Percentiles rank a stretch among this genome's conserved stretches.
Evolutionary conservation across 164 flowering plant species (phyloP).

Genomic region (Aristolochia californica): DNA sequence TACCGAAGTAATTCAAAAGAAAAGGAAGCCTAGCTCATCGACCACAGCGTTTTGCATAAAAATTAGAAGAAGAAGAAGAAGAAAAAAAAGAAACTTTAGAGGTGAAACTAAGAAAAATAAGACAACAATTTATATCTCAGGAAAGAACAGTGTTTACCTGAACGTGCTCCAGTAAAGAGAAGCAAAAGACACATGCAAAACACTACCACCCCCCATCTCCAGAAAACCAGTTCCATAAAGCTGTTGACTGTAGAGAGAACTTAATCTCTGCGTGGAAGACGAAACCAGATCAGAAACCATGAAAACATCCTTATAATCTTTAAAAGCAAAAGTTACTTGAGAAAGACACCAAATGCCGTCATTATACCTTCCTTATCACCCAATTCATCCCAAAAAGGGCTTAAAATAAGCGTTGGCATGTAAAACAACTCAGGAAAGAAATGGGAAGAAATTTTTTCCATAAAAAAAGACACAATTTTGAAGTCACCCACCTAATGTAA

Average conservation of each 20-base stretch:
- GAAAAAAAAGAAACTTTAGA: no score
- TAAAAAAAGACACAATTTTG: background rate
- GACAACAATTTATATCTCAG: constrained; percentile 1
- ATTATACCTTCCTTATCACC: constrained; percentile 31
- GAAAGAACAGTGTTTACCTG: constrained; percentile 26
- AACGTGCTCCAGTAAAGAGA: constrained; percentile 24
- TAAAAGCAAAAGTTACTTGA: background rate
- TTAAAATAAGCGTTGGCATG: constrained; percentile 4
- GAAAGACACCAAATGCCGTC: constrained; percentile 1
- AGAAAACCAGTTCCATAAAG: constrained; percentile 42
- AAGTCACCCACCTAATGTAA: no score
- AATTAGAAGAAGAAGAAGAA: no score
- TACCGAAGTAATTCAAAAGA: no score
- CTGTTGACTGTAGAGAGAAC: constrained; percentile 7
- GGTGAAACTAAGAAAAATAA: no score
- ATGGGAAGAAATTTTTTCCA: background rate
- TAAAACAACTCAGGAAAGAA: background rate
- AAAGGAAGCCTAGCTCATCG: no score
- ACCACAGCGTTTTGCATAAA: no score
- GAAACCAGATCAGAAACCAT: background rate
- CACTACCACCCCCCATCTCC: constrained; percentile 48
- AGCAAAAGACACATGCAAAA: constrained; percentile 34
- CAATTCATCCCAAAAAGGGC: constrained; percentile 29
- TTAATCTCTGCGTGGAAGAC: background rate
- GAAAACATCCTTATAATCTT: background rate